Conservation (phyloP, 768 basidiomycete genomes). For the Crucibulum laeve region DNA sequence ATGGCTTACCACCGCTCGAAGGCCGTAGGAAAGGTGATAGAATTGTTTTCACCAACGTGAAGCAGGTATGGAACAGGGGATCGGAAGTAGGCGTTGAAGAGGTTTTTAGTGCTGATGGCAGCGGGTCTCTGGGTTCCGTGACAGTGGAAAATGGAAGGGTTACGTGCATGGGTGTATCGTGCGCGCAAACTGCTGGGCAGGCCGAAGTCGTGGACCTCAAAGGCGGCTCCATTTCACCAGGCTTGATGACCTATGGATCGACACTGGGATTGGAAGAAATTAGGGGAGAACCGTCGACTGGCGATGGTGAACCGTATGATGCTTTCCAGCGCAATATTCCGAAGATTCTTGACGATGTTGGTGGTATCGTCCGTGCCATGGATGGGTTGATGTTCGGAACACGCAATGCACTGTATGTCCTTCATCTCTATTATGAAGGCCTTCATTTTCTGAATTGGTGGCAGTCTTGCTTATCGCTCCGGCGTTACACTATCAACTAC, state of each 20-base stretch:
- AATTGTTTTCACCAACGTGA: constrained; percentile 67
- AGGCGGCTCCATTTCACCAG: constrained; percentile 66
- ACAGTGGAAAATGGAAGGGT: constrained; percentile 49
- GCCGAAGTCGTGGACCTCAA: constrained; percentile 50
- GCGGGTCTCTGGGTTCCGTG: constrained; percentile 24
- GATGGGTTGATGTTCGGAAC: constrained; percentile 73
- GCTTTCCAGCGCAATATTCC: constrained; percentile 42
- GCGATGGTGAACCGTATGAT: constrained; percentile 56
- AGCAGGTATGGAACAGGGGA: constrained; percentile 36
- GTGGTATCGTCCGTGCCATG: constrained; percentile 57
- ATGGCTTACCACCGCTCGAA: constrained; percentile 66
- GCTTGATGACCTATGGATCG: constrained; percentile 64
- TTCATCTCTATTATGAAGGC: not conserved
- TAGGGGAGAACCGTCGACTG: constrained; percentile 60
- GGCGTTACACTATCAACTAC: constrained; percentile 64
- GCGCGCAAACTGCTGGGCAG: constrained; percentile 14
- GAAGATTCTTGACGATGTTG: constrained; percentile 40
- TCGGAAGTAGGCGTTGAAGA: constrained; percentile 25
- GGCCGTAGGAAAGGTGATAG: constrained; percentile 26
- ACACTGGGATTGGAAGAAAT: constrained; percentile 77
- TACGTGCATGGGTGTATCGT: constrained; percentile 40
- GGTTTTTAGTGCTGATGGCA: constrained; percentile 20
- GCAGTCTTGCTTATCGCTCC: constrained; percentile 58
- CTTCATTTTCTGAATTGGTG: too few species aligned
- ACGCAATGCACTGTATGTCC: constrained; percentile 66